Evolutionary conservation across 164 flowering plant species (phyloP), one percentile per base, ranked within the genome.

Genomic region (Aristolochia fimbriata): DNA sequence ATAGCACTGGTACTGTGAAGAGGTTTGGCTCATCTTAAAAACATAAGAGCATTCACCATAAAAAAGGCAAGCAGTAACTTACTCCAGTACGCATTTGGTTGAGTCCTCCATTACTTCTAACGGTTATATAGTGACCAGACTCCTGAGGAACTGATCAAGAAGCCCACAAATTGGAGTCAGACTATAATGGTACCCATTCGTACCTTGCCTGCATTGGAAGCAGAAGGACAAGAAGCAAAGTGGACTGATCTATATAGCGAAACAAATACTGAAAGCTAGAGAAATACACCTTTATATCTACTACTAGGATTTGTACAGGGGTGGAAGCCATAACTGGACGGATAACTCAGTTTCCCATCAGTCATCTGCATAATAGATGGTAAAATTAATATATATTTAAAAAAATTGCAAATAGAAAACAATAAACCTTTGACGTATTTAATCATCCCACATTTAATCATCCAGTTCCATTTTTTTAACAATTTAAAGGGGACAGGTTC

Each of bases 41-140:
- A 10, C 4, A 37, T 3, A 37, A 37, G 43, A 37, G 43, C 11
- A 37, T 37, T 37, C 43, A 37, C 43, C 43, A 37, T 3, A 37
- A 37, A 10, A 37, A 37, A 37, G 43, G 43, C 43, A 37, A 10
- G 43, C 43, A 37, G 27, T 45, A 19, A 76, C 99, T 76, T 81
- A 93, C 99, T 74, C 97, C 99, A 51, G 88, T 77, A 37, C 99
- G 97, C 99, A 93, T 93, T 75, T 93, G 99, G 75, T 93, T 93
- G 57, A 93, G 76, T 61, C 97, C 99, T 33, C 99, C 99, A 76
- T 93, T 93, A 66, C 88, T 82, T 76, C 76, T 77, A 51, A 93
- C 97, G 25, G 89, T 86, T 17, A 93, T 62, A 66, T 88, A 90
- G 53, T 68, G 87, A 21, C 77, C 76, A 62, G 64, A 70, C 61